Base-by-base conservation (phyloP, 1,284 basidiomycete genomes). In the Pyrrhoderma lamaoense region DNA sequence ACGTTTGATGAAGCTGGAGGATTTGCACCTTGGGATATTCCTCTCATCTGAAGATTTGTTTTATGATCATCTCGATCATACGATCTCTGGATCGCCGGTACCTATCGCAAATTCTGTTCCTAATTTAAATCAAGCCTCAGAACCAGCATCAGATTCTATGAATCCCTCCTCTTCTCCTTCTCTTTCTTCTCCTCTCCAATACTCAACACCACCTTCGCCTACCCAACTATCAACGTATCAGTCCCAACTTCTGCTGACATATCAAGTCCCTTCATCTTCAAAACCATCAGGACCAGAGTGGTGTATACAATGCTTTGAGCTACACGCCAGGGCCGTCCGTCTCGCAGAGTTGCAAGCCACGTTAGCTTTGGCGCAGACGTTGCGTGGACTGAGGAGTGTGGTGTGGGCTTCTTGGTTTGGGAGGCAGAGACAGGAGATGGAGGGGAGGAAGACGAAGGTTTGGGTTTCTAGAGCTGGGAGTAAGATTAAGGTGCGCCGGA, bases 11-110 rank as follows among this genome's bases (percentile, higher is more conserved):
- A 66, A 68, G 13, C 68, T 86, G n/a, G 62, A 67, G 19, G 62
- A 73, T 54, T 69, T 86, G 11, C 74, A 76, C 56, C 66, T 86
- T 35, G 83, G 83, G 0, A 65, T 81, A 54, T 78, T 75, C 58
- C 72, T 81, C 13, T 80, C 79, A 0, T 67, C 71, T 46, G 68
- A 71, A 46, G 65, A 67, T 18, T 62, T 76, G 45, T 58, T 77
- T 27, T 64, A 67, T 56, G 58, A 65, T 8, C 76, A 79, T 51
- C 64, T 79, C 55, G 60, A 62, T 13, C 70, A 76, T 46, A 46
- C 49, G 1, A 31, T 31, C 27, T 31, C 27, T 31, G 5, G 11
- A 5, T 5, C 5, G 11, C 27, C 27, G 27, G 27, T 11, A 31
- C 27, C 27, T 11, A 31, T 31, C 27, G 5, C 27, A 31, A 11